These are phyloP conservation scores for Phytophthora tentaculata DNA, from an alignment of 352 stramenopile species.

Conservation along the genomic window DNA sequence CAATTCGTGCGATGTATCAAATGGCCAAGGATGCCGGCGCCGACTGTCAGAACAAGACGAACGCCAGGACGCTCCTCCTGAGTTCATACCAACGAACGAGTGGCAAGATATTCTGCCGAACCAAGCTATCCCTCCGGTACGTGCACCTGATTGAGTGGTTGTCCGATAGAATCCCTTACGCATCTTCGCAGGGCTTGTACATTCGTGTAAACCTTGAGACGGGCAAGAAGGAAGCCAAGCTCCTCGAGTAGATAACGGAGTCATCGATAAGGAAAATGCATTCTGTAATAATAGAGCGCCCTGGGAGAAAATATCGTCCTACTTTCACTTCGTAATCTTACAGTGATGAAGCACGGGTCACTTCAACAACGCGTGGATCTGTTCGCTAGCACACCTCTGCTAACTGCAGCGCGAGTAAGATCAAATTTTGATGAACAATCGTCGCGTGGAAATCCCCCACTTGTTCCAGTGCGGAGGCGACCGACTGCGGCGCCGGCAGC, in stretches of 20 bases:
- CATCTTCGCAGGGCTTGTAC: slow-evolving; percentile 49
- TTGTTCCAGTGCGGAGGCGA: slow-evolving; percentile 15
- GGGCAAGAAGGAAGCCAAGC: slow-evolving; percentile 68
- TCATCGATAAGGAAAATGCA: neutral
- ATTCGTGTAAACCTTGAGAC: slow-evolving; percentile 66
- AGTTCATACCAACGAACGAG: slow-evolving; percentile 69
- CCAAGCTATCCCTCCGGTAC: slow-evolving; percentile 56
- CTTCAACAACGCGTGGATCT: slow-evolving; percentile 26
- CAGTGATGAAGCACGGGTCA: slow-evolving; percentile 24
- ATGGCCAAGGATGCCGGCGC: slow-evolving; percentile 23
- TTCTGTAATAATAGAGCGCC: slow-evolving; percentile 10
- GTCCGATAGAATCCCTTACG: slow-evolving; percentile 4
- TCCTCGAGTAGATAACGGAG: slow-evolving; percentile 37
- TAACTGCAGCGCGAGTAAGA: slow-evolving; percentile 24
- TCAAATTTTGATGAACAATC: slow-evolving; percentile 9
- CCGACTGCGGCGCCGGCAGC: neutral
- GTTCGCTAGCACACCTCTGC: slow-evolving; percentile 27
- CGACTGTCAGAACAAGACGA: slow-evolving; percentile 8
- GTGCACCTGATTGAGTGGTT: neutral
- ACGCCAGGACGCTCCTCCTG: slow-evolving; percentile 28
- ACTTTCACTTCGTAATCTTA: slow-evolving; percentile 5
- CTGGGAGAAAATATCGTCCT: neutral
- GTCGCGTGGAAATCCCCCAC: neutral
- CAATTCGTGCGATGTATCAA: slow-evolving; percentile 16
- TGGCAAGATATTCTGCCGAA: slow-evolving; percentile 64